Evolutionary conservation across 1,139 yeast genomes (phyloP).

Genomic region (Sugiyamaella novakii): DNA sequence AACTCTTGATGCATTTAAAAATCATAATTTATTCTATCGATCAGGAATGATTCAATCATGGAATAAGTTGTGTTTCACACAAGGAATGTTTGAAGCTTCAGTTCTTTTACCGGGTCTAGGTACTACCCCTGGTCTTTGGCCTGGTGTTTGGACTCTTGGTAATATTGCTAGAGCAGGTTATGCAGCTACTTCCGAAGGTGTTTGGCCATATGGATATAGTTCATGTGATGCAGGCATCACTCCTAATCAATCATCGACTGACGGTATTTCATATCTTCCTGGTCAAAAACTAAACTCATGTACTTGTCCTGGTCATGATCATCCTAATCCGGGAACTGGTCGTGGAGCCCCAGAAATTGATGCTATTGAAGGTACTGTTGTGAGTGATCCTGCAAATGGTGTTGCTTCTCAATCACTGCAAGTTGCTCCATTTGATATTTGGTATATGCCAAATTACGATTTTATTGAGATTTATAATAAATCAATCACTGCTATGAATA

Average conservation of each 20-base stretch:
- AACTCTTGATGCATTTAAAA: slow-evolving; percentile 72
- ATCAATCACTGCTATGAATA: slow-evolving; percentile 67
- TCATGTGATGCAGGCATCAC: slow-evolving; percentile 87
- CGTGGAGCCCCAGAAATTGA: slow-evolving; percentile 93
- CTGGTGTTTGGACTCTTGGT: slow-evolving; percentile 89
- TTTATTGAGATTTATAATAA: slow-evolving; percentile 64
- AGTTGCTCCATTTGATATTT: slow-evolving; percentile 81
- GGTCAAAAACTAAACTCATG: slow-evolving; percentile 74
- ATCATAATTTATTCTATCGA: slow-evolving; percentile 72
- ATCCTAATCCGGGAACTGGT: slow-evolving; percentile 77
- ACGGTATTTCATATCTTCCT: slow-evolving; percentile 76
- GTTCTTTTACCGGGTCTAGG: slow-evolving; percentile 75
- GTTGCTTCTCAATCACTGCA: slow-evolving; percentile 81
- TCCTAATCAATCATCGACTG: slow-evolving; percentile 81
- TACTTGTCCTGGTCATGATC: slow-evolving; percentile 74
- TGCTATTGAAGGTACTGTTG: slow-evolving; percentile 72
- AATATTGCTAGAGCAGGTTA: slow-evolving; percentile 85
- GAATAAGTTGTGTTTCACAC: slow-evolving; percentile 81
- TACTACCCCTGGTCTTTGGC: slow-evolving; percentile 76
- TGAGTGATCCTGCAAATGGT: slow-evolving; percentile 50
- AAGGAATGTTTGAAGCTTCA: slow-evolving; percentile 70
- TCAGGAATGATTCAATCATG: slow-evolving; percentile 86
- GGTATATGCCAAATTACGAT: slow-evolving; percentile 82
- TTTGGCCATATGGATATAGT: slow-evolving; percentile 87
- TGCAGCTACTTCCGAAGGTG: slow-evolving; percentile 76